phyloP scores from a whole-genome alignment of 441 rosid species.

The Gossypium laxum region DNA sequence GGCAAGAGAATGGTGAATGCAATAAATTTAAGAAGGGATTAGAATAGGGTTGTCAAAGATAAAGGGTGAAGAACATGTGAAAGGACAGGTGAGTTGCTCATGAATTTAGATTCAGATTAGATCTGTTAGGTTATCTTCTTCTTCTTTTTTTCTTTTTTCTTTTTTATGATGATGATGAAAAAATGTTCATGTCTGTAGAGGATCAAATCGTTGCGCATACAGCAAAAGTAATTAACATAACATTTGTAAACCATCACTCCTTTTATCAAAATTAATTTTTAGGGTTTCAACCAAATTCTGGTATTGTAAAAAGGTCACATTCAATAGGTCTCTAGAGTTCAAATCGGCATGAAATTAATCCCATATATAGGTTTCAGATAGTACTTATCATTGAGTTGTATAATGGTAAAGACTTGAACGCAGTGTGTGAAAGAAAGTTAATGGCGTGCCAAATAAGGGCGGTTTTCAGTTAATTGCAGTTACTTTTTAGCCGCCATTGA shows the following conservation, averaged over 20 bases:
- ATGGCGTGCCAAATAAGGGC: not conserved
- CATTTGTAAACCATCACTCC: not conserved
- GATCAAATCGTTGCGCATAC: not conserved
- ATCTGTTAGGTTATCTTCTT: constrained; percentile 12
- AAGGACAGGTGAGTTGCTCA: constrained; percentile 30
- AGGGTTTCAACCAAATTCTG: not conserved
- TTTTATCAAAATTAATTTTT: not conserved
- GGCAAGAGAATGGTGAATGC: constrained; percentile 36
- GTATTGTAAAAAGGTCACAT: not conserved
- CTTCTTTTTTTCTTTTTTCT: not conserved
- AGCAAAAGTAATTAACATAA: not conserved
- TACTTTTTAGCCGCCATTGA: not conserved
- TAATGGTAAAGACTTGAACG: not conserved
- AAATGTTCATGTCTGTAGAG: not conserved
- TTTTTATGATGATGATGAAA: not conserved
- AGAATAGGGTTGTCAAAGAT: constrained; percentile 9
- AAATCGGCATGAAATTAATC: not conserved
- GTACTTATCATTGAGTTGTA: not conserved
- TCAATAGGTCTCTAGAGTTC: not conserved
- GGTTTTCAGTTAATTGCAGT: not conserved
- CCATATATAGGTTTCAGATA: not conserved
- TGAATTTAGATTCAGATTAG: constrained; percentile 18
- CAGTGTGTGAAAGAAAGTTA: not conserved
- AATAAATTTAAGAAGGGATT: constrained; percentile 19
- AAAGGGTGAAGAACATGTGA: constrained; percentile 32